Evolutionary conservation across 1,284 basidiomycete species (phyloP), one percentile per base, ranked within the genome.

Genomic region (Dichomitus squalens): DNA sequence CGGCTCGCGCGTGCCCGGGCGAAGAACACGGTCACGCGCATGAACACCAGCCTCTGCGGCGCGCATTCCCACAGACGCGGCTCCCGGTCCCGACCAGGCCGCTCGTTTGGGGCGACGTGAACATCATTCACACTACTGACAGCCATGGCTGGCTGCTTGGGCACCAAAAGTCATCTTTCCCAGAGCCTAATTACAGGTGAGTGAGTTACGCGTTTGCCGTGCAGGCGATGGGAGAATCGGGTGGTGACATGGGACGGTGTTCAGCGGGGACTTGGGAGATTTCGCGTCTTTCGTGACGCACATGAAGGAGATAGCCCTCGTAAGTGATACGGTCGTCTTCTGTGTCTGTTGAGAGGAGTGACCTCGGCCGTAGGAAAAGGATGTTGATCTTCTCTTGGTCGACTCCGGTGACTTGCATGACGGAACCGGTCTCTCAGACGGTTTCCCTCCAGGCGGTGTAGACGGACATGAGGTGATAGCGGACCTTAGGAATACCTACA

Each of bases 351-450:
- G 18, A 36, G 18, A 25, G 49, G 3, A 29, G 21, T 43, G 27
- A 39, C 11, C 18, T 16, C 38, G 33, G 18, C 1, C 35, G 16
- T 56, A 87, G 83, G 72, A 85, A 66, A 85, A 84, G 57, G 82
- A 85, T 57, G 87, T 88, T 9, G 88, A 91, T 68, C 77, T 90
- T 7, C 75, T 90, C 34, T 75, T 92, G 27, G 79, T 90, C 11
- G 87, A 90, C 66, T 87, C 86, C 21, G 89, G 89, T 18, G 88
- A 94, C 70, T 72, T 94, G 56, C 93, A 93, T 63, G 92, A 95
- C 67, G 92, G 90, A 2, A 92, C 90, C 46, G 88, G 88, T 0
- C 72, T 89, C 11, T 84, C 86, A 0, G 93, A 95, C 64, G 88
- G 88, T 0, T 89, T 76, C 68, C 85, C 87, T 14, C 65, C 81